Evolutionary conservation across 805 yeast genomes (phyloP).

Genomic region (Martiniozyma abietophila): DNA sequence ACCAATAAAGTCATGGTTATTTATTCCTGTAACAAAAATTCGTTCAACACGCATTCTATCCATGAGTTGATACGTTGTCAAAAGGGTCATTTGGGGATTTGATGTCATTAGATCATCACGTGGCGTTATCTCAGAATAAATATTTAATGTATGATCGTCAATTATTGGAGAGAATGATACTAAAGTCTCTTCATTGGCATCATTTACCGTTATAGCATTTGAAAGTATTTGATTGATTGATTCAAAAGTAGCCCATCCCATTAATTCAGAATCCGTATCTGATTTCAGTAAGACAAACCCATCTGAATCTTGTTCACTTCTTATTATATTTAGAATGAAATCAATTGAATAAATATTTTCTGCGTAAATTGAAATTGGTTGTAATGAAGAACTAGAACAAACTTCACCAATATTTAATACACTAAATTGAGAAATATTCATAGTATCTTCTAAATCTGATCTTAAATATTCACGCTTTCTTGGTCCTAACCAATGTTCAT

Average conservation of each 20-base stretch:
- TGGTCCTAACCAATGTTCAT: conserved; percentile 47
- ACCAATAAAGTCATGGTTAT: conserved; percentile 1
- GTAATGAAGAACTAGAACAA: too few species aligned
- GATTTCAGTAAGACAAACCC: conserved; percentile 5
- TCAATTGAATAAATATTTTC: conserved; percentile 2
- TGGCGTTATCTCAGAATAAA: background rate
- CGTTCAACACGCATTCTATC: conserved; percentile 3
- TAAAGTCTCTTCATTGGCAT: background rate
- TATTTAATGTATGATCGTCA: conserved; percentile 1
- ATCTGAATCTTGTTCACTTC: too few species aligned
- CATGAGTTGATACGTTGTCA: conserved; percentile 5
- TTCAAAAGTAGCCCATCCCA: conserved; percentile 2
- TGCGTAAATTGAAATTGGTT: background rate
- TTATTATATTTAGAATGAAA: too few species aligned
- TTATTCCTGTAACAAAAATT: conserved; percentile 1
- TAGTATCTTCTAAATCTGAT: conserved; percentile 28
- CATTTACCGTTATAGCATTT: background rate
- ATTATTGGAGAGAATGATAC: background rate
- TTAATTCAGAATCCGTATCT: background rate
- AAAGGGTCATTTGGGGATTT: background rate
- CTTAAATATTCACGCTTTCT: conserved; percentile 33
- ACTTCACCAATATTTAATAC: conserved; percentile 2
- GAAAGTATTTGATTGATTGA: conserved; percentile 1
- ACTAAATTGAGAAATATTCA: conserved; percentile 7
- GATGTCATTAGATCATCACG: conserved; percentile 1